These are phyloP conservation scores for Cudoniella acicularis DNA, from an alignment of 495 filamentous ascomycete genomes.

Conservation along the genomic window DNA sequence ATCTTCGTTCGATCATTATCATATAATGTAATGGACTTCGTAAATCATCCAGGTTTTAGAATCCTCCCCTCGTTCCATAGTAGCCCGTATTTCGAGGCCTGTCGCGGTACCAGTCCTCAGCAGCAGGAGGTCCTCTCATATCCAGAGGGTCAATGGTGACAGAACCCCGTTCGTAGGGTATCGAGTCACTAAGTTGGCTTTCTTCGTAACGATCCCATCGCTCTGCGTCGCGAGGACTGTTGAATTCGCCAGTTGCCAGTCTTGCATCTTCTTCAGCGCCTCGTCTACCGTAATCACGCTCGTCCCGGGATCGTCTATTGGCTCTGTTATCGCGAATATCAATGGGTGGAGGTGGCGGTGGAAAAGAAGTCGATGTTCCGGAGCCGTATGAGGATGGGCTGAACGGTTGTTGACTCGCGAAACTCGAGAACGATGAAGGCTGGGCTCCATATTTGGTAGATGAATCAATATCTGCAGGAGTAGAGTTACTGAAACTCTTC, in stretches of 20 bases:
- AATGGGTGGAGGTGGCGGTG: conserved; percentile 22
- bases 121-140: conserved; percentile 10
- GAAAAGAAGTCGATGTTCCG: conserved; percentile 1
- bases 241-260: conserved; percentile 14
- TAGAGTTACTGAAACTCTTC: conserved; percentile 18
- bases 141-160: conserved; percentile 14
- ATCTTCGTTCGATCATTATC: no score
- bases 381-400: conserved; percentile 15
- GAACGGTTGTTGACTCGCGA: conserved; percentile 6
- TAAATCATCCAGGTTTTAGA: no score
- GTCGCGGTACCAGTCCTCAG: conserved; percentile 24
- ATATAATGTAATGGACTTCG: no score
- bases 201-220: conserved; percentile 24
- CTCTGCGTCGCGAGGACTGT: conserved; percentile 24
- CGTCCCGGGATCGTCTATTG: conserved; percentile 4
- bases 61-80: neutral
- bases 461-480: conserved; percentile 18
- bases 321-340: conserved; percentile 8
- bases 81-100: neutral
- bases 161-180: conserved; percentile 16
- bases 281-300: conserved; percentile 6
- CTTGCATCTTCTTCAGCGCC: conserved; percentile 15
- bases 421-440: conserved; percentile 17
- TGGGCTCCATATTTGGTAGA: conserved; percentile 10
- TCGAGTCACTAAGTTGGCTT: neutral